phyloP scores from a whole-genome alignment of 495 filamentous ascomycete genomes.

The Pseudoneurospora amorphoporcata region DNA sequence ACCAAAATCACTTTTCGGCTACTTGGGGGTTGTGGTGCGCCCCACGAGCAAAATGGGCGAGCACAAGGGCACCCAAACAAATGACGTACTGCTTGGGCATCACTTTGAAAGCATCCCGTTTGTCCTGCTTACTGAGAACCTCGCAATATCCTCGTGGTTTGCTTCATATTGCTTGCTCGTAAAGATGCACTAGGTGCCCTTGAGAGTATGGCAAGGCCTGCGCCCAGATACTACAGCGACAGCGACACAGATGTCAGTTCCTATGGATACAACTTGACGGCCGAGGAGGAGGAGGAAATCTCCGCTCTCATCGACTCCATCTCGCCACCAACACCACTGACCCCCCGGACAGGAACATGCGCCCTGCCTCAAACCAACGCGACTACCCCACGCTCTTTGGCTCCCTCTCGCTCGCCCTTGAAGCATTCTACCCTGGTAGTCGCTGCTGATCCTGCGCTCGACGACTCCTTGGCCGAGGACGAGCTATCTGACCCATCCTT shows the following conservation, averaged over 20 bases:
- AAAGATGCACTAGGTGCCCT: background rate
- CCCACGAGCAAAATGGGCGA: background rate
- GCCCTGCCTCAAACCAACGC: background rate
- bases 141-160: background rate
- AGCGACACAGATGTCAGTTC: constrained; percentile 35
- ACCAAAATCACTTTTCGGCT: no score
- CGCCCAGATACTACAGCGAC: constrained; percentile 15
- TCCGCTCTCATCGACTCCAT: constrained; percentile 11
- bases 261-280: constrained; percentile 64
- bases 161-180: background rate
- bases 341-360: background rate
- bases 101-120: background rate
- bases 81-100: background rate
- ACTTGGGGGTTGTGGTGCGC: no score
- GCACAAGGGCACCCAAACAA: background rate
- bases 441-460: constrained; percentile 1
- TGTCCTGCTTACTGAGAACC: background rate
- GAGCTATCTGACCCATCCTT: constrained; percentile 15
- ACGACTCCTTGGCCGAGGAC: constrained; percentile 6
- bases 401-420: background rate
- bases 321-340: constrained; percentile 3
- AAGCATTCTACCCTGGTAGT: background rate
- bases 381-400: background rate
- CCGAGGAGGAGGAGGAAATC: constrained; percentile 43
- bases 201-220: background rate